Evolutionary conservation across 106 monocot genomes (phyloP), one percentile per base, ranked within the genome.

Genomic region (Narthecium ossifragum): DNA sequence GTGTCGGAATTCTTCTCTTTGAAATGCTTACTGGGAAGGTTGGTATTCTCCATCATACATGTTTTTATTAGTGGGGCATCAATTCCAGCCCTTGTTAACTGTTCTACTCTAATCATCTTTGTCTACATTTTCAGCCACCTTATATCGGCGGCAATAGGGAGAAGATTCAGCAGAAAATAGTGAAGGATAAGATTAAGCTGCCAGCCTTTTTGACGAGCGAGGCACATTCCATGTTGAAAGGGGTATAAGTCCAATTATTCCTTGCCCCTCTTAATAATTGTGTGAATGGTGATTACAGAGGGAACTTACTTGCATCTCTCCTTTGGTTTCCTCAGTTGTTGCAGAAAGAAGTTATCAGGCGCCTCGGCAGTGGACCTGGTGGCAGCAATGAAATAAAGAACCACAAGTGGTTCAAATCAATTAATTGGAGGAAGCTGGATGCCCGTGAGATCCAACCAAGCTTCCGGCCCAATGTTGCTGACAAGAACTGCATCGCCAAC

Each of bases 21-120:
- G 98, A 98, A 70, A 98, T 98, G 98, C 81, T 98, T 29, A 91
- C 98, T 34, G 87, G 98, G 24, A 98, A 83, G 84, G 96, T 98
- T 43, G 51, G 66, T 69, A 57, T 26, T 57, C 29, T 18, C 34
- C 29, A 23, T 37, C 18, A n/a, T n/a, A n/a, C n/a, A n/a, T n/a
- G n/a, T n/a, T n/a, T n/a, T n/a, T n/a, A n/a, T n/a, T n/a, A n/a
- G n/a, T n/a, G n/a, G n/a, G n/a, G n/a, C n/a, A n/a, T n/a, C n/a
- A n/a, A n/a, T n/a, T n/a, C n/a, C n/a, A n/a, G n/a, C n/a, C n/a
- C n/a, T n/a, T 4, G 59, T 41, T 40, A 11, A 7, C 21, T 60
- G 9, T 34, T 23, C 38, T 40, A 11, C 21, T 60, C 23, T 26
- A 33, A 1, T 2, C 40, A 17, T 7, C 40, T 1, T 40, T 26